Evolutionary conservation across 2,329 filamentous ascomycete genomes (phyloP).

Genomic region (Diaporthe capsici): DNA sequence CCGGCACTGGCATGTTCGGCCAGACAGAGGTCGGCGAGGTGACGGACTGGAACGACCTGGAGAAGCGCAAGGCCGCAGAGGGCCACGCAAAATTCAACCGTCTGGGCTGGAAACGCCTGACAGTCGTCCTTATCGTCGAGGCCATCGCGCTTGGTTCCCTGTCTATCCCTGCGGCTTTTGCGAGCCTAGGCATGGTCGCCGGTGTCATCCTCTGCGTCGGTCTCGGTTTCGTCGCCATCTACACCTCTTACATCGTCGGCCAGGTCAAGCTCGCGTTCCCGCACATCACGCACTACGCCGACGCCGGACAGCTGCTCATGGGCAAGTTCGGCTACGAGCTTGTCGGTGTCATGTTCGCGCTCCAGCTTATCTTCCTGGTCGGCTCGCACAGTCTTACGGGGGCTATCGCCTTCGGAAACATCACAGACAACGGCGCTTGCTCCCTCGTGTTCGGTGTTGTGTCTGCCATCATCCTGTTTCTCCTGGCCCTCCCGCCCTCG

Average conservation of each 20-base stretch:
- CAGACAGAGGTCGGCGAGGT: constrained; percentile 40
- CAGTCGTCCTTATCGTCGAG: constrained; percentile 69
- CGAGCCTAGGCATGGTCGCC: constrained; percentile 65
- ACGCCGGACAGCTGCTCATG: constrained; percentile 74
- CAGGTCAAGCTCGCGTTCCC: constrained; percentile 66
- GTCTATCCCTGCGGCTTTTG: constrained; percentile 66
- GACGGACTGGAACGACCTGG: constrained; percentile 53
- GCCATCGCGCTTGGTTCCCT: constrained; percentile 69
- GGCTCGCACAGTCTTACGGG: constrained; percentile 81
- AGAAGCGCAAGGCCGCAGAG: constrained; percentile 61
- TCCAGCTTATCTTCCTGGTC: constrained; percentile 79
- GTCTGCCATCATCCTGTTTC: constrained; percentile 61
- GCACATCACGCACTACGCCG: constrained; percentile 75
- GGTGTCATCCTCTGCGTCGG: constrained; percentile 54
- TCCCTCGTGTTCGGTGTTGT: constrained; percentile 61
- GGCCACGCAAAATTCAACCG: constrained; percentile 65
- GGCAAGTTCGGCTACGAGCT: constrained; percentile 74
- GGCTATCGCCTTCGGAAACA: constrained; percentile 75
- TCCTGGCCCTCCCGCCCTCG: constrained; percentile 62
- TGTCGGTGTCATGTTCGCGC: constrained; percentile 71
- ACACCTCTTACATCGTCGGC: constrained; percentile 57
- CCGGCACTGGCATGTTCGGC: constrained; percentile 35
- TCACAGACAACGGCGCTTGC: constrained; percentile 69
- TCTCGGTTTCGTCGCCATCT: constrained; percentile 56
- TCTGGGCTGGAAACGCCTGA: constrained; percentile 70